phyloP scores from a whole-genome alignment of 1,139 yeast species.

The Saccharomyces uvarum region DNA sequence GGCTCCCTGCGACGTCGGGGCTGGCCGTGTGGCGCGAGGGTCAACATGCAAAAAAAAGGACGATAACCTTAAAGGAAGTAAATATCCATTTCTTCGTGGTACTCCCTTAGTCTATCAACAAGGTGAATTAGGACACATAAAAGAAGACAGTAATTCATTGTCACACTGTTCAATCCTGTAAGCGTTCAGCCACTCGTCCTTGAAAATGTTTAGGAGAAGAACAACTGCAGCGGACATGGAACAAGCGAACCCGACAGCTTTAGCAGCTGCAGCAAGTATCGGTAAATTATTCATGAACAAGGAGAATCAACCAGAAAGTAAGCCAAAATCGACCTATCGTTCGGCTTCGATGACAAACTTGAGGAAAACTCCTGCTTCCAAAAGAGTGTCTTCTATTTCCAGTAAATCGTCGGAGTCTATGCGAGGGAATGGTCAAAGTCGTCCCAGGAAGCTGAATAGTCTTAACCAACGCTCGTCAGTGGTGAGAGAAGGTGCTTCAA shows the following conservation, averaged over 20 bases:
- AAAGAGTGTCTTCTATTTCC: not conserved
- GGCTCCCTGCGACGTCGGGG: not conserved
- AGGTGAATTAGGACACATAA: not conserved
- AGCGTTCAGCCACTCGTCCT: not conserved
- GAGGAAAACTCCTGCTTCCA: conserved; percentile 3
- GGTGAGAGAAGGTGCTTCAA: not conserved
- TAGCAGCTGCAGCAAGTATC: conserved; percentile 41
- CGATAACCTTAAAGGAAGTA: not conserved
- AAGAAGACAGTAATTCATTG: not conserved
- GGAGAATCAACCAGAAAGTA: conserved; percentile 26
- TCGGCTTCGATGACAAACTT: conserved; percentile 9
- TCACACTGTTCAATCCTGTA: not conserved
- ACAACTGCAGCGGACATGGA: conserved; percentile 4
- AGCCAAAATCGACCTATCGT: conserved; percentile 17
- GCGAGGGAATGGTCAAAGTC: not conserved
- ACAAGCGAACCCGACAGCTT: conserved; percentile 33
- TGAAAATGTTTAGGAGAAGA: conserved; percentile 4
- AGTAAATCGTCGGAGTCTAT: not conserved
- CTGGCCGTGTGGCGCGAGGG: conserved; percentile 1
- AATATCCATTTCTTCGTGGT: not conserved
- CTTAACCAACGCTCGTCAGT: not conserved
- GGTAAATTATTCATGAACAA: conserved; percentile 30
- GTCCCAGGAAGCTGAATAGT: not conserved
- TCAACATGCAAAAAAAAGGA: not conserved
- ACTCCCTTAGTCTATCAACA: not conserved